These are phyloP conservation scores for Cercospora beticola DNA, from an alignment of 2,329 filamentous ascomycete species.

Conservation along the genomic window DNA sequence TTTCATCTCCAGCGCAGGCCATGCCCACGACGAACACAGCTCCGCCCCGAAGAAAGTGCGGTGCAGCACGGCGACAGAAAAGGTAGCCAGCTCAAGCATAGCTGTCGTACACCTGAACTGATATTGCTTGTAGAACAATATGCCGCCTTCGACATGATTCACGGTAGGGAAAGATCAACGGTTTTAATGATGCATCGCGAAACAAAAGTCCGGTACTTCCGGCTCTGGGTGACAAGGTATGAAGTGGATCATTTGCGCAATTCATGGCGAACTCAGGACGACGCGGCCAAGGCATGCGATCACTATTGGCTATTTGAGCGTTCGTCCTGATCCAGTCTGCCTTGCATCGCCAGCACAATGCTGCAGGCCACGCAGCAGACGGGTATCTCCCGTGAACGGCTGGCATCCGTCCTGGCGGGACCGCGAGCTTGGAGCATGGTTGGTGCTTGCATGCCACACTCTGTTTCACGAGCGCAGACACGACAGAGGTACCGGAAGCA, in stretches of 20 bases:
- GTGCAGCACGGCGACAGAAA: neutral
- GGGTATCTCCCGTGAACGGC: neutral
- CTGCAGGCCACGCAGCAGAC: neutral
- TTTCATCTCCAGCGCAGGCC: neutral
- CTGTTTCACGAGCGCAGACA: conserved; percentile 4
- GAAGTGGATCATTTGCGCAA: neutral
- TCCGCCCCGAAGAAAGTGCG: neutral
- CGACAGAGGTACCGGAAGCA: neutral
- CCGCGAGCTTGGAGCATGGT: conserved; percentile 2
- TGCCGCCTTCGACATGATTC: neutral
- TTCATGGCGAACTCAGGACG: neutral
- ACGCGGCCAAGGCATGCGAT: neutral
- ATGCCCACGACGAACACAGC: neutral
- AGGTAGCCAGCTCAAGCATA: conserved; percentile 11
- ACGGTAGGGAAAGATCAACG: neutral
- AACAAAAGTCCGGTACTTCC: neutral
- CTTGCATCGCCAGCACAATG: conserved; percentile 1
- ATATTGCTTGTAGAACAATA: conserved; percentile 1
- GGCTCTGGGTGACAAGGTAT: neutral
- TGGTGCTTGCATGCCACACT: conserved; percentile 13
- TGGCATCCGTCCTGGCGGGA: neutral
- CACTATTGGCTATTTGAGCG: neutral
- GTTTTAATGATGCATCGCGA: neutral
- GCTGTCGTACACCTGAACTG: conserved; percentile 5
- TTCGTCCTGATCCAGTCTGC: neutral